Evolutionary conservation across 768 basidiomycete genomes (phyloP), one percentile per base, ranked within the genome.

Genomic region (Calvatia gigantea): DNA sequence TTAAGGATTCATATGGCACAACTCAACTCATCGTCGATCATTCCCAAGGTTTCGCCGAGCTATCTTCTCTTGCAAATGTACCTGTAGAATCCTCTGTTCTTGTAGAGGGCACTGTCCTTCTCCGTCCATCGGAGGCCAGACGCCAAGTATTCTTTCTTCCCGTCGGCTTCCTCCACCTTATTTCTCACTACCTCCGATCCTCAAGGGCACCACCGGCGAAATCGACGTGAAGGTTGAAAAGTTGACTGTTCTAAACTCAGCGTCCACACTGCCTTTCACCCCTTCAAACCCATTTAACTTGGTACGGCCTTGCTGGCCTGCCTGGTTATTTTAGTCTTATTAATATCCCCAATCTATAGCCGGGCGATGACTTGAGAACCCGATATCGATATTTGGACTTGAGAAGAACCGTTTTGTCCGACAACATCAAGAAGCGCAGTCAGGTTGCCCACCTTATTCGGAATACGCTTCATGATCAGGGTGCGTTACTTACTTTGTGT

Each of bases 381-480:
- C 85, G 85, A 63, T 89, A 89, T 70, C 89, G 95, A 52, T 86
- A 91, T 76, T 82, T 97, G 39, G 95, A 98, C 75, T 81, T 98
- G 38, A 85, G 95, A 27, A 81, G 94, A 39, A 70, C 84, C 7
- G 76, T 76, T 12, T 71, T 98, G 39, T 80, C 92, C 2, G 72
- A 80, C 54, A 97, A 97, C 70, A 73, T 98, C 61, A 87, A 84
- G 64, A 87, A 83, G 62, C 81, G 95, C 58, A 90, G 90, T 67
- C 74, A 79, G 56, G 91, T 95, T n/a, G 85, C 92, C 25, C 88
- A 87, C 59, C 75, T 87, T 57, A 78, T 91, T 39, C 83, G 94
- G 49, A 79, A 82, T 56, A 73, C 83, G 38, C 80, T 98, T 31
- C 81, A 91, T 64, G 77, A 87, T 52, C 75, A 84, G 67, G 89